Evolutionary conservation across 2,329 filamentous ascomycete genomes (phyloP).

Genomic region (Alternaria solani): DNA sequence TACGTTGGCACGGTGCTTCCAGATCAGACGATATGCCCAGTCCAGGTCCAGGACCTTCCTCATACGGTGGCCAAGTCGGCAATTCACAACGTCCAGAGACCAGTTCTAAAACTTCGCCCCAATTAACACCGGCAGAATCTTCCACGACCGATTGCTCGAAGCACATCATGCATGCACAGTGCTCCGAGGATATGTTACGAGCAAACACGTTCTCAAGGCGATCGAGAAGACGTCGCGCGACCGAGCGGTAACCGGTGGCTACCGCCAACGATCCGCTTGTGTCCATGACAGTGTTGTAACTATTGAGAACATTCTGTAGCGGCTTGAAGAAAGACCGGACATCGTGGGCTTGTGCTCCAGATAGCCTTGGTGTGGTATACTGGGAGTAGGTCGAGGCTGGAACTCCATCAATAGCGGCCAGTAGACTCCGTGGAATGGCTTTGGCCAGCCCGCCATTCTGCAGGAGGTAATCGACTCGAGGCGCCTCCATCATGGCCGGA

Average conservation of each 20-base stretch:
- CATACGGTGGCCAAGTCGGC: constrained; percentile 88
- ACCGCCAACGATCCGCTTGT: constrained; percentile 92
- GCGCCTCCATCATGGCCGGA: constrained; percentile 71
- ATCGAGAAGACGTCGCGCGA: constrained; percentile 89
- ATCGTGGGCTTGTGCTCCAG: constrained; percentile 58
- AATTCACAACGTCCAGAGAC: constrained; percentile 88
- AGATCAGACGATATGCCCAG: constrained; percentile 62
- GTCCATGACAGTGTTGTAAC: constrained; percentile 81
- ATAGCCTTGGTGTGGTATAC: constrained; percentile 61
- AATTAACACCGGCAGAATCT: constrained; percentile 76
- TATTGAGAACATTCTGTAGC: constrained; percentile 82
- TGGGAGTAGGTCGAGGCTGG: constrained; percentile 67
- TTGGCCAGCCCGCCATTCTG: constrained; percentile 84
- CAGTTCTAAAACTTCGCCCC: constrained; percentile 94
- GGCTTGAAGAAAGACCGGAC: constrained; percentile 81
- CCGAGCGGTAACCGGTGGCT: constrained; percentile 91
- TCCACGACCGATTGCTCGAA: constrained; percentile 55
- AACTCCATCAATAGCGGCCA: constrained; percentile 68
- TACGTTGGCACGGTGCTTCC: constrained; percentile 72
- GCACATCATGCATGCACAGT: constrained; percentile 89
- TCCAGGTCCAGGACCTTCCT: constrained; percentile 60
- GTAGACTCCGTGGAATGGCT: constrained; percentile 75
- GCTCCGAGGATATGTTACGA: constrained; percentile 84
- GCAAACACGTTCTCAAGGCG: constrained; percentile 94
- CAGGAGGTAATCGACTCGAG: constrained; percentile 89